Base-by-base conservation (phyloP, 1,284 basidiomycete species). In the Farysia itapuensis region DNA sequence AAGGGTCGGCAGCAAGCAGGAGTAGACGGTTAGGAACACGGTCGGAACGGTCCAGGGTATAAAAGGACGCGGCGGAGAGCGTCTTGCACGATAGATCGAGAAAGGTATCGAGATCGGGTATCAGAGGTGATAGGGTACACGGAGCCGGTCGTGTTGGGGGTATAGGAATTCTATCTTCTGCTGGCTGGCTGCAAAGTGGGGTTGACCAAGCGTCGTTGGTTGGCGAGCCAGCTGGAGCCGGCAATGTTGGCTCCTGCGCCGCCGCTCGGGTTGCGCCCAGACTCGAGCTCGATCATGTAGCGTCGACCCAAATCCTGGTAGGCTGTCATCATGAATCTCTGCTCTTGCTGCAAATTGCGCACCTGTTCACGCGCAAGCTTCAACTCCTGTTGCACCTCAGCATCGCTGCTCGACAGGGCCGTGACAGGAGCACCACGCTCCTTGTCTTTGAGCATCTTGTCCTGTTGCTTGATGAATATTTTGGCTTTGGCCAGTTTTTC, bases 391-490 rank as follows among this genome's bases (percentile, higher is more conserved):
- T 64, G 50, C 26, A 48, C 28, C 25, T 32, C 29, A 11, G 26
- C 26, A 28, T 9, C 9, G 8, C 11, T 11, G 11, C 11, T 11
- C 31, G 31, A 18, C 12, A 33, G 8, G 8, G 31, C 59, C 16
- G 54, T 16, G 19, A 35, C 35, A n/a, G n/a, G n/a, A n/a, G n/a
- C n/a, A 35, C 39, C 48, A 16, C 67, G 45, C 28, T 70, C 61
- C 40, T 52, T 61, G 14, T 67, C 67, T 52, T 70, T 67, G 53
- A 70, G 56, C 53, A 69, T 63, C 36, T 51, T 54, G 79, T 94
- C 90, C 77, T 95, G 92, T 40, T 86, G 82, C 77, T 89, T 89
- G 80, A 95, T 92, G 77, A 94, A 92, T 86, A 90, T 81, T 66
- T 85, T 86, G 4, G 90, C 89, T 77, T 92, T 92, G 57, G 81